Percentiles rank a stretch among this genome's conserved stretches.
phyloP scores from a whole-genome alignment of 495 filamentous ascomycete genomes.

The Pyrenula aspistea region DNA sequence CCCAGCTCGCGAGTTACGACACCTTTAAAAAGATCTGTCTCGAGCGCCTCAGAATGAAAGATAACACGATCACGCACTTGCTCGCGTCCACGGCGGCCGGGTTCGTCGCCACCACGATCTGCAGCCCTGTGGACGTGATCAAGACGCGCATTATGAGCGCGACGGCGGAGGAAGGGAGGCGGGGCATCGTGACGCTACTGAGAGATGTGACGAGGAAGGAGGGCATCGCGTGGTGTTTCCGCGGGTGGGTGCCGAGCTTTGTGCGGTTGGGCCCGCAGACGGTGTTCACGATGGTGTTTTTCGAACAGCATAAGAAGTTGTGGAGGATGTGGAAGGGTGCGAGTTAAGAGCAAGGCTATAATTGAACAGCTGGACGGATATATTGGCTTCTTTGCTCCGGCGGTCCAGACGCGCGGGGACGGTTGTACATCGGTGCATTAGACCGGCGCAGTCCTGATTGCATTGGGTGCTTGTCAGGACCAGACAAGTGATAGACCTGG shows the following conservation, averaged over 20 bases:
- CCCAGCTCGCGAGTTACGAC: slow-evolving; percentile 86
- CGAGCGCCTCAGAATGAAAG: slow-evolving; percentile 52
- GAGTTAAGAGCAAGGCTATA: not conserved
- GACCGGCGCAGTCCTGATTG: no score
- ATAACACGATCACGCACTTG: slow-evolving; percentile 77
- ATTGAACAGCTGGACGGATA: not conserved
- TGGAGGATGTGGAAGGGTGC: slow-evolving; percentile 32
- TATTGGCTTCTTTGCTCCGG: not conserved
- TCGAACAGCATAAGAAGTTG: slow-evolving; percentile 63
- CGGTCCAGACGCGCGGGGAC: not conserved
- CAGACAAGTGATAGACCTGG: not conserved
- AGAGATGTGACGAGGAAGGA: slow-evolving; percentile 63
- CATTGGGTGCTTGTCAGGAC: not conserved
- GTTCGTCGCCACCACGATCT: slow-evolving; percentile 89
- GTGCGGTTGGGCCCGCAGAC: slow-evolving; percentile 88
- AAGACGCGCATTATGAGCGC: slow-evolving; percentile 92
- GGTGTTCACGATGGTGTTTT: slow-evolving; percentile 85
- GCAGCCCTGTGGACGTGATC: slow-evolving; percentile 91
- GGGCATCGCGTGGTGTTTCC: slow-evolving; percentile 82
- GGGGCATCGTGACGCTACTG: slow-evolving; percentile 47
- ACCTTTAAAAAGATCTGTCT: slow-evolving; percentile 75
- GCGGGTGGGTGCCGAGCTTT: slow-evolving; percentile 96
- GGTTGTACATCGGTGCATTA: not conserved
- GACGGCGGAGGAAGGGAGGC: slow-evolving; percentile 35
- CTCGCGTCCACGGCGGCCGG: slow-evolving; percentile 75